Evolutionary conservation across 1,284 basidiomycete genomes (phyloP).

Genomic region (Ceratobasidium papillatum): DNA sequence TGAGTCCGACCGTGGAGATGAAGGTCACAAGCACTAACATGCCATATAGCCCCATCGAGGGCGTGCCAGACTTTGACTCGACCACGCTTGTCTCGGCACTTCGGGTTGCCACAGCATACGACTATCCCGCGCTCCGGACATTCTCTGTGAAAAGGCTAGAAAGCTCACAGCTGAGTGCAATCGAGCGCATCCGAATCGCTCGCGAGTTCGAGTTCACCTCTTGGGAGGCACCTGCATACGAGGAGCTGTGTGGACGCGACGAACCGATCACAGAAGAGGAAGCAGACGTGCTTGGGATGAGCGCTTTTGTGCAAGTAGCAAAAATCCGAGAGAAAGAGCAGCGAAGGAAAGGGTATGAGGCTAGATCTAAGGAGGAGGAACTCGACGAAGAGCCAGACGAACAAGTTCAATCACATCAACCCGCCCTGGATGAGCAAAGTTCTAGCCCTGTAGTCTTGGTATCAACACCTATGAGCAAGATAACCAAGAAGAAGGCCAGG

Average conservation of each 20-base stretch:
- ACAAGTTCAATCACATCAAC: too few relatives aligned
- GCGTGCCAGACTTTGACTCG: conserved; percentile 45
- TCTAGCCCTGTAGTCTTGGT: too few relatives aligned
- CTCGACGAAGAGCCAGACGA: neutral
- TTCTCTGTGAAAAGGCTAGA: conserved; percentile 58
- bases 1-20: neutral
- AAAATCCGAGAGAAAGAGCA: conserved; percentile 22
- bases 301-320: conserved; percentile 22
- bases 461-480: too few relatives aligned
- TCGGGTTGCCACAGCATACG: conserved; percentile 49
- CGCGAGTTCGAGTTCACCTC: conserved; percentile 16
- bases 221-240: conserved; percentile 39
- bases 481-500: too few relatives aligned
- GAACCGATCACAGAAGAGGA: conserved; percentile 40
- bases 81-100: conserved; percentile 45
- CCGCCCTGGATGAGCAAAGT: too few relatives aligned
- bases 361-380: neutral
- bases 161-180: neutral
- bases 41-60: neutral
- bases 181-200: conserved; percentile 24
- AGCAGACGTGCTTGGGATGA: conserved; percentile 26
- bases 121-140: conserved; percentile 57
- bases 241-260: conserved; percentile 10
- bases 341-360: neutral
- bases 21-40: neutral